Conservation (phyloP, 352 stramenopile species). For the Phytophthora parvispora region DNA sequence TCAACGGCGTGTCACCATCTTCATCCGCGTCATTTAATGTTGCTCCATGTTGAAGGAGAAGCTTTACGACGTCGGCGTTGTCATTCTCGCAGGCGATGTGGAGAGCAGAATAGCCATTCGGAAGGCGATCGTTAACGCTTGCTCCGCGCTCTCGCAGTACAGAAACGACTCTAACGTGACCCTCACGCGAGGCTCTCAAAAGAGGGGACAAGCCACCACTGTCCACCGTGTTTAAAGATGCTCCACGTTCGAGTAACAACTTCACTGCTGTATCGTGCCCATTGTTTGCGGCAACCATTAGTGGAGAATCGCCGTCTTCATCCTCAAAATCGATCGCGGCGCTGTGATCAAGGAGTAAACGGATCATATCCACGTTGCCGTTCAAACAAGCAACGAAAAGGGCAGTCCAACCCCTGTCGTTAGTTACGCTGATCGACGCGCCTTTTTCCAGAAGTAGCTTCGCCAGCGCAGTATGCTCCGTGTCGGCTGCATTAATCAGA, state of each 20-base stretch:
- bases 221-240: background rate
- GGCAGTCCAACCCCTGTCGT: slow-evolving; percentile 7
- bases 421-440: background rate
- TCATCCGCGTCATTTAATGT: background rate
- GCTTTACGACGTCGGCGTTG: background rate
- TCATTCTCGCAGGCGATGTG: background rate
- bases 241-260: background rate
- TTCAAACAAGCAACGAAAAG: background rate
- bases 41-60: background rate
- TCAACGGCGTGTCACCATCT: background rate
- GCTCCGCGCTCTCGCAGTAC: background rate
- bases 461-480: background rate
- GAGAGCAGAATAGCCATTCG: background rate
- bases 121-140: background rate
- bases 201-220: background rate
- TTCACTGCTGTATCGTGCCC: background rate
- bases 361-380: background rate
- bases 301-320: background rate
- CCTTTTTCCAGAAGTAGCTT: slow-evolving; percentile 1
- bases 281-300: background rate
- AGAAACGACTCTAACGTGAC: background rate
- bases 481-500: background rate
- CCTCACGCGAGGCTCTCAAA: background rate
- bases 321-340: background rate
- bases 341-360: background rate